phyloP scores from a whole-genome alignment of 345 rosid genomes.

The Citrus medica region DNA sequence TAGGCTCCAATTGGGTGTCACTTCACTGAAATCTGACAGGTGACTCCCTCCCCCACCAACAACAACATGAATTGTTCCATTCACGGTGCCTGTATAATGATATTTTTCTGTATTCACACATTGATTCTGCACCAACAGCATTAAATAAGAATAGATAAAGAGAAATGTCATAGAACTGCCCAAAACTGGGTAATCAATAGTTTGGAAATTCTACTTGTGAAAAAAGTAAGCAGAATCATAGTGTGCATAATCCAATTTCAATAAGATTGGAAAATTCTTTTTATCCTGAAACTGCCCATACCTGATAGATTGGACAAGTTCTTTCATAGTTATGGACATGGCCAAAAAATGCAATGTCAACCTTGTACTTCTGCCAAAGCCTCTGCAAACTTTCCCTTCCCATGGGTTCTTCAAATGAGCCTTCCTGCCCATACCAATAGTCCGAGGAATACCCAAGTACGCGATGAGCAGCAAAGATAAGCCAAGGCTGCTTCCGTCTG shows the following conservation, averaged over 20 bases:
- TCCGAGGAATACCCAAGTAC: slow-evolving; percentile 67
- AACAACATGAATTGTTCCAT: slow-evolving; percentile 83
- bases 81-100: slow-evolving; percentile 60
- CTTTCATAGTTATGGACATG: slow-evolving; percentile 77
- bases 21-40: slow-evolving; percentile 50
- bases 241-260: neutral
- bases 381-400: slow-evolving; percentile 61
- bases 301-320: slow-evolving; percentile 72
- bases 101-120: slow-evolving; percentile 52
- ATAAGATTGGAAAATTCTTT: neutral
- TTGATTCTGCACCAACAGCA: slow-evolving; percentile 48
- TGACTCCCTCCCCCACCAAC: slow-evolving; percentile 90
- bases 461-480: slow-evolving; percentile 63
- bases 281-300: slow-evolving; percentile 7
- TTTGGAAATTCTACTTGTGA: neutral
- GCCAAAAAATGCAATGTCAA: slow-evolving; percentile 72
- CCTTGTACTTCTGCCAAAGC: slow-evolving; percentile 80
- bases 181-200: neutral
- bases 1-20: slow-evolving; percentile 65
- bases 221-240: neutral
- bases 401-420: slow-evolving; percentile 58
- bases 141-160: neutral
- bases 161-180: neutral
- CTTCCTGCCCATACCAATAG: slow-evolving; percentile 47
- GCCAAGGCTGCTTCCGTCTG: slow-evolving; percentile 70